phyloP scores from a whole-genome alignment of 1,284 basidiomycete genomes.

The Violaceomyces palustris region DNA sequence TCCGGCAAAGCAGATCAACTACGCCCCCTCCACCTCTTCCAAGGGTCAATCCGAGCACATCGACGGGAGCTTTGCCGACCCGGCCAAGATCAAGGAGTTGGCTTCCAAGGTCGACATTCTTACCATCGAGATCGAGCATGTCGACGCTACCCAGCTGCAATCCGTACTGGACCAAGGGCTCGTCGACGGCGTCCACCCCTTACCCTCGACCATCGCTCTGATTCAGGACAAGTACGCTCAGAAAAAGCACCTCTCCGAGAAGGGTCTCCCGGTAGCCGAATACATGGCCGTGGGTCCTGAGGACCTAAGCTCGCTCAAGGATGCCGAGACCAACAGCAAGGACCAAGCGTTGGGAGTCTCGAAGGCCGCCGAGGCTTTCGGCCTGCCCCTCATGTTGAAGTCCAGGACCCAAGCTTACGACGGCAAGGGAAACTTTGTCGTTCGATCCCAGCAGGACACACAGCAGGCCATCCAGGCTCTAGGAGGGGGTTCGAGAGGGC shows the following conservation, averaged over 20 bases:
- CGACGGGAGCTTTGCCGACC: constrained; percentile 83
- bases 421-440: constrained; percentile 83
- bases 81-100: constrained; percentile 73
- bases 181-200: constrained; percentile 68
- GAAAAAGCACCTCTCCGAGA: constrained; percentile 63
- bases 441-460: constrained; percentile 61
- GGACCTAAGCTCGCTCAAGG: constrained; percentile 48
- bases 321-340: constrained; percentile 57
- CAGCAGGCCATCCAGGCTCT: constrained; percentile 62
- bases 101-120: constrained; percentile 78
- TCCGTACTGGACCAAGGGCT: constrained; percentile 45
- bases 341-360: constrained; percentile 45
- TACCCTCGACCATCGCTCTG: constrained; percentile 73
- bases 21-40: constrained; percentile 23
- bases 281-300: constrained; percentile 60
- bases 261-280: constrained; percentile 65
- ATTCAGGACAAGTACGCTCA: constrained; percentile 96
- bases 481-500: constrained; percentile 50
- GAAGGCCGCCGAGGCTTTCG: constrained; percentile 57
- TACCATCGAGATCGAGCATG: constrained; percentile 97
- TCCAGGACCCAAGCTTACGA: constrained; percentile 92
- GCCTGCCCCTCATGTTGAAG: constrained; percentile 93
- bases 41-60: constrained; percentile 61
- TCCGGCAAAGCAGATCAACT: constrained; percentile 82
- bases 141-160: constrained; percentile 71